phyloP scores from a whole-genome alignment of 805 yeast genomes.

The Yamadazyma ubonensis region DNA sequence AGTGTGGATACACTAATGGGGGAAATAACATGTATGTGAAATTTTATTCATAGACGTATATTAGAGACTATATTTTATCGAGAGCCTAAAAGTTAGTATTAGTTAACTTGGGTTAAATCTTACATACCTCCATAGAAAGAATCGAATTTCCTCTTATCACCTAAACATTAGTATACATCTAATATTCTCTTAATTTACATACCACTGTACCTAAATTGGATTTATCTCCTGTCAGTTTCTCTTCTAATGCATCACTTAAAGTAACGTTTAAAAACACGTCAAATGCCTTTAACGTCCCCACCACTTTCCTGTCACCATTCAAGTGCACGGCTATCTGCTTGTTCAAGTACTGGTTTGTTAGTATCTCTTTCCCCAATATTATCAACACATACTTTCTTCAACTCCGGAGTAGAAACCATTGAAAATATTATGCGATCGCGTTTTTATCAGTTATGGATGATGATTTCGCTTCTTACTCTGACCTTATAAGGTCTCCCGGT shows the following conservation, averaged over 20 bases:
- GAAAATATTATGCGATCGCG: constrained; percentile 9
- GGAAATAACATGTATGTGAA: constrained; percentile 61
- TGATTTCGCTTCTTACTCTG: constrained; percentile 27
- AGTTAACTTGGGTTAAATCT: not conserved
- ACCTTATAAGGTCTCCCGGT: constrained; percentile 24
- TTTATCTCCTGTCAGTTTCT: constrained; percentile 48
- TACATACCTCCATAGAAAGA: constrained; percentile 63
- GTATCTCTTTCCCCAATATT: constrained; percentile 9
- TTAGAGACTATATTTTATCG: constrained; percentile 19
- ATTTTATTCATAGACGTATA: constrained; percentile 6
- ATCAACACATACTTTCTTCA: constrained; percentile 47
- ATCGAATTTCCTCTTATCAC: constrained; percentile 78
- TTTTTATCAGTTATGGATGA: constrained; percentile 18
- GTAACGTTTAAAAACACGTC: constrained; percentile 79
- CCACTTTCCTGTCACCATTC: constrained; percentile 73
- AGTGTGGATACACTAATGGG: constrained; percentile 70
- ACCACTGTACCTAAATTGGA: constrained; percentile 64
- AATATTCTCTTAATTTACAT: constrained; percentile 17
- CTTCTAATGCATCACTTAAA: constrained; percentile 69
- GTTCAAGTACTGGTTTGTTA: constrained; percentile 61
- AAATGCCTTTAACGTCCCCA: constrained; percentile 83
- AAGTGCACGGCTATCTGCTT: constrained; percentile 71
- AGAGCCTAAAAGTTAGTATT: constrained; percentile 35
- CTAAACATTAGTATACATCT: constrained; percentile 21
- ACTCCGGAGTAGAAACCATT: constrained; percentile 63